Base-by-base conservation (phyloP, 148 eudicot genomes). In the Chenopodium formosanum region DNA sequence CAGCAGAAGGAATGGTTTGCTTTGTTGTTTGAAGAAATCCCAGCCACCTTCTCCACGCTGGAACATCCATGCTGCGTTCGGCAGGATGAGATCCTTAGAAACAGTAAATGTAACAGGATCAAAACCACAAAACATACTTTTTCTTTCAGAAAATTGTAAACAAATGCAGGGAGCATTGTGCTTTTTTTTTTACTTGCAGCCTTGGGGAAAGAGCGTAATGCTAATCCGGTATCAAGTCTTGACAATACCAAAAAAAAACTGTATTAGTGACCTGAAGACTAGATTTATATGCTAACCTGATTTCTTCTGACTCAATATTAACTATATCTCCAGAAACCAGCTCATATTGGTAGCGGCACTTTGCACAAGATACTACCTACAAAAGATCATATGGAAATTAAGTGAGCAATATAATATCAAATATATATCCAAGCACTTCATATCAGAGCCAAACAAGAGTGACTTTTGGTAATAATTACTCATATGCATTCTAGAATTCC, bases 1-100 rank as follows among this genome's bases (percentile, higher is more conserved):
- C 92, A 65, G 99, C 98, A 71, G 98, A 94, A 66, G 99, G 95
- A 80, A 91, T 82, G 50, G 80, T 82, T 87, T 89, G 91, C 89
- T 89, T 94, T 82, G 83, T 80, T 68, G 91, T 84, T 84, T 89
- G 93, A 88, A 96, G 83, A 82, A 90, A 94, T 81, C 89, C 89
- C 56, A 96, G 92, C 86, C 92, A 91, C 79, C 97, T 91, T 90
- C 85, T 96, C 99, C 99, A 96, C 79, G 97, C 93, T 85, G 99
- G 97, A 84, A 91, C 82, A 87, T 96, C 97, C 98, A 92, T 89
- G 99, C 99, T 96, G 99, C 99, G 97, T 89, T 91, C 97, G 97
- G 92, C 90, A 96, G 93, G 90, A 90, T 88, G 92, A 93, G 91
- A 93, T 87, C 97, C 98, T 95, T 95, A 93, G 98, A 87, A 85